A percentile compares a stretch with the other conserved stretches of the same genome.
Evolutionary conservation across 23 red algal species (phyloP).

Genomic region (Gracilaria gracilis): DNA sequence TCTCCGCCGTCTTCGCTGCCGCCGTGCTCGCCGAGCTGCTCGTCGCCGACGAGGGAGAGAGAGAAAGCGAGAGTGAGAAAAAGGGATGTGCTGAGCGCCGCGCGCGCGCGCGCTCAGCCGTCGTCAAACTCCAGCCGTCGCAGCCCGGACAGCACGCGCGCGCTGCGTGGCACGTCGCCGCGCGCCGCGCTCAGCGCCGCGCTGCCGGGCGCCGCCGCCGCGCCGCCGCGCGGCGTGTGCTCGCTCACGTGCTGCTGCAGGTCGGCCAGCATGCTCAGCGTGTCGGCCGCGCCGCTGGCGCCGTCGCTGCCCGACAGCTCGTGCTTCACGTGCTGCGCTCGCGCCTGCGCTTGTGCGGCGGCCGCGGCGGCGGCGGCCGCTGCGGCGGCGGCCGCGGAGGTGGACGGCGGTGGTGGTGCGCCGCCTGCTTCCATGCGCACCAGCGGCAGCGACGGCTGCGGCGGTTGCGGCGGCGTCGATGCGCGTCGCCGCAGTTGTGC

Average conservation of each 20-base stretch:
- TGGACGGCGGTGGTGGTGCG: background rate
- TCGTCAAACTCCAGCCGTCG: too few species aligned
- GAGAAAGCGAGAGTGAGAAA: too few species aligned
- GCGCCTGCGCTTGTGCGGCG: background rate
- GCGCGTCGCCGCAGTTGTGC: background rate
- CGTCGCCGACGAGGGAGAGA: too few species aligned
- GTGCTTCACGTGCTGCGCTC: background rate
- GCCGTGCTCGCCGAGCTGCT: too few species aligned
- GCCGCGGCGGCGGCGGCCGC: background rate
- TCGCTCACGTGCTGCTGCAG: slow-evolving; percentile 8
- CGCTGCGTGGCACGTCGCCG: too few species aligned
- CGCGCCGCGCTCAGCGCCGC: too few species aligned
- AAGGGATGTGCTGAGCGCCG: too few species aligned
- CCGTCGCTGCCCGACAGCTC: background rate
- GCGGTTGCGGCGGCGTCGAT: background rate
- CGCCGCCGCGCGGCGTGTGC: background rate
- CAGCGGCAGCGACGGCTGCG: background rate
- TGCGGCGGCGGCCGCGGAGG: background rate
- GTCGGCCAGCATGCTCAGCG: slow-evolving; percentile 15
- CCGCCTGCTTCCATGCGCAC: too few species aligned
- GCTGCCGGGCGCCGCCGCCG: too few species aligned
- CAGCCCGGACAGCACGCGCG: too few species aligned
- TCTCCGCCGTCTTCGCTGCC: too few species aligned
- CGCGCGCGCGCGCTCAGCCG: too few species aligned
- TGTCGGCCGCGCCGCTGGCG: background rate